Conservation (phyloP, 2,329 filamentous ascomycete species). For the Curvularia lunata region DNA sequence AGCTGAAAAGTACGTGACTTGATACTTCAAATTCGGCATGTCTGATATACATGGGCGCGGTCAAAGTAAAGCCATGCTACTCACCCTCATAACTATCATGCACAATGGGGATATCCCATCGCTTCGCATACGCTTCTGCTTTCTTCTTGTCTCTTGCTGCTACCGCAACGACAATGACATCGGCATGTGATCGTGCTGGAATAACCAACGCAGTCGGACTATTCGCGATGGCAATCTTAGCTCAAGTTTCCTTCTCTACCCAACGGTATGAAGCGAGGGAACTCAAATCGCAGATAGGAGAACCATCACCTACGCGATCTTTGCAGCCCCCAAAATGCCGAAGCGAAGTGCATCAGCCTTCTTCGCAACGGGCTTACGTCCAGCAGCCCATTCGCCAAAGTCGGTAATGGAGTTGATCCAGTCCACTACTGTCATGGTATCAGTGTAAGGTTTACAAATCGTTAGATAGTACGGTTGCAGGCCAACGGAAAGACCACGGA, state of each 20-base stretch:
- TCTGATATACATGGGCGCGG: not conserved
- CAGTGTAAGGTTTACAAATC: not conserved
- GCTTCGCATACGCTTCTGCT: slow-evolving; percentile 59
- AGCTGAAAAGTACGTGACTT: not conserved
- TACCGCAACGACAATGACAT: slow-evolving; percentile 60
- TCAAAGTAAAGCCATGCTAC: not conserved
- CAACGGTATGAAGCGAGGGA: not conserved
- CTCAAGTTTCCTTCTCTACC: not conserved
- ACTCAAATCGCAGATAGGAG: not conserved
- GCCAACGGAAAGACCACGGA: not conserved
- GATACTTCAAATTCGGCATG: not conserved
- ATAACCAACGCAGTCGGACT: slow-evolving; percentile 54
- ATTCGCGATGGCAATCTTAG: not conserved
- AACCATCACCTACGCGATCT: slow-evolving; percentile 39
- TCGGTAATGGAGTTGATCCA: slow-evolving; percentile 15
- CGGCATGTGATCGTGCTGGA: slow-evolving; percentile 61
- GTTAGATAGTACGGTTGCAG: not conserved
- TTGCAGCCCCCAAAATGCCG: slow-evolving; percentile 47
- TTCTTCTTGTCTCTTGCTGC: slow-evolving; percentile 58
- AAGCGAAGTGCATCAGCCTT: slow-evolving; percentile 38
- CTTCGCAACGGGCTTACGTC: slow-evolving; percentile 17
- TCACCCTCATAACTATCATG: slow-evolving; percentile 58
- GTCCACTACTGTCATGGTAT: slow-evolving; percentile 4
- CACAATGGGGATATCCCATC: slow-evolving; percentile 59
- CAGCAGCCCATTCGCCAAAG: slow-evolving; percentile 17